A percentile compares a stretch with the other conserved stretches of the same genome.
phyloP scores from a whole-genome alignment of 1,284 basidiomycete species.

The Erythrobasidium hasegawianum region DNA sequence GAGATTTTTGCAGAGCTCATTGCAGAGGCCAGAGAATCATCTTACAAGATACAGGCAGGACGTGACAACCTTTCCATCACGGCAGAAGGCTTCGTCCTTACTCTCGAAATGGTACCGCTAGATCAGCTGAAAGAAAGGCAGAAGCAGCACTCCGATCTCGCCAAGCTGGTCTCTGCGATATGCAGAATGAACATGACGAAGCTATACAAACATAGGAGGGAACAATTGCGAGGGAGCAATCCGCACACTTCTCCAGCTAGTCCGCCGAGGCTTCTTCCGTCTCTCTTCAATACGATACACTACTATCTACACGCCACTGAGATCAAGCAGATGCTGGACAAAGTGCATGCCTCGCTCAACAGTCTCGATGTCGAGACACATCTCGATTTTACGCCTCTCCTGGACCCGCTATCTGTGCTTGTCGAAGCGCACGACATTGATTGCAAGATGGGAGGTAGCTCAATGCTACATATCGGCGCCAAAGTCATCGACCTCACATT shows the following conservation, averaged over 20 bases:
- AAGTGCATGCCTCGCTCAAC: background rate
- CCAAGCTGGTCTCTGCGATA: conserved; percentile 10
- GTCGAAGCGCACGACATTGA: background rate
- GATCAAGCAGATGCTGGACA: background rate
- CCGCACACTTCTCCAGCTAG: background rate
- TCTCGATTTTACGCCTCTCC: background rate
- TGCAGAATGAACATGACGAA: conserved; percentile 14
- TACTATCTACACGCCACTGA: conserved; percentile 10
- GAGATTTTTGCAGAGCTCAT: conserved; percentile 33
- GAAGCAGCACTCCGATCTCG: background rate
- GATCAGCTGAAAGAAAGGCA: conserved; percentile 3
- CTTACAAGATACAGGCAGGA: conserved; percentile 10
- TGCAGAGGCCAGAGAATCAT: conserved; percentile 18
- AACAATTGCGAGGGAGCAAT: background rate
- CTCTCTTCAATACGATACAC: conserved; percentile 3
- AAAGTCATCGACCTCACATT: conserved; percentile 22
- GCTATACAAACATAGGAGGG: conserved; percentile 15
- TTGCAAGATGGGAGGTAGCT: conserved; percentile 7
- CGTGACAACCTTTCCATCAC: conserved; percentile 11
- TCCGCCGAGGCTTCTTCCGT: background rate
- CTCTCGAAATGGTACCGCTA: conserved; percentile 4
- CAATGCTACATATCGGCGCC: conserved; percentile 7
- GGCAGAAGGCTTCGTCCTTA: background rate
- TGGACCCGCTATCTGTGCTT: background rate
- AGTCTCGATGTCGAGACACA: background rate